A percentile compares a stretch with the other conserved stretches of the same genome.
These are phyloP conservation scores for Pterula multifida DNA, from an alignment of 1,284 basidiomycete genomes.

Conservation along the genomic window DNA sequence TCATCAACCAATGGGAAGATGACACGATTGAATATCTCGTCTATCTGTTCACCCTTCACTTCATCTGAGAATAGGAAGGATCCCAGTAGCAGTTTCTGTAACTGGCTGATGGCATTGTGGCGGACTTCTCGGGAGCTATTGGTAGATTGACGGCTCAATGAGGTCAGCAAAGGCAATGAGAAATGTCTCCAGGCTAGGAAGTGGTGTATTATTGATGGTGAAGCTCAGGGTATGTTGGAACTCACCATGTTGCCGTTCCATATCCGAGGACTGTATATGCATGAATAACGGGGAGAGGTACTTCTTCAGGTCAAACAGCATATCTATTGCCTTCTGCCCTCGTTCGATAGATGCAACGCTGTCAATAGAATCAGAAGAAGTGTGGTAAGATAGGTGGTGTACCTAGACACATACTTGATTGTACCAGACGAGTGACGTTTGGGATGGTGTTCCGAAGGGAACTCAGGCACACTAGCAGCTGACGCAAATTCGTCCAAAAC, in stretches of 20 bases:
- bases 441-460: slow-evolving; percentile 34
- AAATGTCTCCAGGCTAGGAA: slow-evolving; percentile 69
- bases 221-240: slow-evolving; percentile 6
- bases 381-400: slow-evolving; percentile 14
- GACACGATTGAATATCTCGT: slow-evolving; percentile 81
- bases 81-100: slow-evolving; percentile 83
- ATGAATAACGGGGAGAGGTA: slow-evolving; percentile 45
- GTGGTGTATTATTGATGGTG: slow-evolving; percentile 8
- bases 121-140: slow-evolving; percentile 82
- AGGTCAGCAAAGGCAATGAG: slow-evolving; percentile 69
- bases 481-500: slow-evolving; percentile 84
- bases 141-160: slow-evolving; percentile 76
- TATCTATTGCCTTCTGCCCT: slow-evolving; percentile 74
- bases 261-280: slow-evolving; percentile 33
- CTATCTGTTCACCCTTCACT: slow-evolving; percentile 49
- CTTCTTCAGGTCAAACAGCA: slow-evolving; percentile 64
- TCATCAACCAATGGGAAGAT: slow-evolving; percentile 92
- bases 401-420: slow-evolving; percentile 41
- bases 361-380: no score
- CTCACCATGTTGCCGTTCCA: slow-evolving; percentile 39
- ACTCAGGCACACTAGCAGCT: slow-evolving; percentile 50
- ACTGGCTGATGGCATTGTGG: slow-evolving; percentile 70
- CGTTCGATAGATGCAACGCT: slow-evolving; percentile 72
- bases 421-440: slow-evolving; percentile 35
- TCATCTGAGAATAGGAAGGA: slow-evolving; percentile 56